Evolutionary conservation across 2,329 filamentous ascomycete species (phyloP), one percentile per base, ranked within the genome.

Genomic region (Trichothecium sympodiale): DNA sequence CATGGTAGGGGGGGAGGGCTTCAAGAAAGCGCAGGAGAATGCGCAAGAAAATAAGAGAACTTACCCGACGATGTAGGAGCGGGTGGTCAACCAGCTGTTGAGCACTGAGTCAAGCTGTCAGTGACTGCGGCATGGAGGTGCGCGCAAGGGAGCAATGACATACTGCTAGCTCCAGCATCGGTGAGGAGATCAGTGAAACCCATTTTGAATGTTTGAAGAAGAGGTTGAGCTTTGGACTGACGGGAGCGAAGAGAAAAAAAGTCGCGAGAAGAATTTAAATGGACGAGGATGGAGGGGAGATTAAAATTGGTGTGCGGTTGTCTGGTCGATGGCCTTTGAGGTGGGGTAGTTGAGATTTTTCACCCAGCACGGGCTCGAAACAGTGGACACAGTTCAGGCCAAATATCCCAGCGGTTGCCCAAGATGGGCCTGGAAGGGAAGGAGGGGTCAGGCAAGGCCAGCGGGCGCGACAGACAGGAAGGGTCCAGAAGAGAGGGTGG

Each of bases 21-120:
- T 12, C 17, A 15, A 10, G 25, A 26, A 14, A 34, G 36, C 8
- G 15, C 4, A 30, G 8, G 25, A 31, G 39, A 16, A 34, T 16
- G 29, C 32, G 17, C 3, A 20, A 26, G 17, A 29, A 36, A 30
- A 17, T 12, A 8, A 9, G 29, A 33, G 33, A 26, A 77, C 83
- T 59, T 80, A 88, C 83, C 83, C 83, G 65, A 80, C 67, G 55
- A 89, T 79, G 70, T 89, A 89, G 65, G 77, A 83, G 57, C 80
- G 77, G 56, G 79, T 83, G 59, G 69, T 71, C 57, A 82, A 67
- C 76, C 76, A 84, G 67, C 62, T 73, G 69, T 85, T 79, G 52
- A 84, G 74, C 53, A 79, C 74, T 79, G 56, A 54, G 43, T 49
- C 52, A 46, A 52, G 38, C 38, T 48, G 54, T 56, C 52, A 56